Percentiles rank a stretch among this genome's conserved stretches.
These are phyloP conservation scores for Lolium perenne DNA, from an alignment of 176 grass and related monocot genomes.

Conservation along the genomic window DNA sequence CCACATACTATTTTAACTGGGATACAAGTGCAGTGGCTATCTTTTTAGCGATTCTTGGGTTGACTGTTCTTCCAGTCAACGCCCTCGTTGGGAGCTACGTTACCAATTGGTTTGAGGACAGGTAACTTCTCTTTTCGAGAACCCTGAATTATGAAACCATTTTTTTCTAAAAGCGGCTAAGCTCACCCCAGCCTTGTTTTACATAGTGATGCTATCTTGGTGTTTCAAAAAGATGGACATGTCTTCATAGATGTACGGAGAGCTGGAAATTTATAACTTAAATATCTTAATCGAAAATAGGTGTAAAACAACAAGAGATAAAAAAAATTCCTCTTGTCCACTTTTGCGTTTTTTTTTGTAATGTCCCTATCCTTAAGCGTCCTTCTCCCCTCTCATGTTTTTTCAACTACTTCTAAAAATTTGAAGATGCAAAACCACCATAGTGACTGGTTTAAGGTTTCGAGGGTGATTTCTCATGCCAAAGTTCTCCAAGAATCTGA, in stretches of 20 bases:
- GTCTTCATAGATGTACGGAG: neutral
- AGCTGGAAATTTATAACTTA: neutral
- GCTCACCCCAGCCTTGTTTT: neutral
- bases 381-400: too few relatives aligned
- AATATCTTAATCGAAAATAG: neutral
- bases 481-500: too few relatives aligned
- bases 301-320: neutral
- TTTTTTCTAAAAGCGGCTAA: neutral
- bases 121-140: conserved; percentile 48
- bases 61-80: conserved; percentile 94
- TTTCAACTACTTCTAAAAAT: neutral
- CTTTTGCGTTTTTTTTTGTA: too few relatives aligned
- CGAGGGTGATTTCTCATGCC: too few relatives aligned
- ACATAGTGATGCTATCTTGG: neutral
- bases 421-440: too few relatives aligned
- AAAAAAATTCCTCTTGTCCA: too few relatives aligned
- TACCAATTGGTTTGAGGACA: conserved; percentile 95
- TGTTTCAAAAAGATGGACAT: neutral
- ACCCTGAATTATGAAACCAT: neutral
- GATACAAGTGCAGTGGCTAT: conserved; percentile 81
- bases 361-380: too few relatives aligned
- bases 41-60: conserved; percentile 82
- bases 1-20: conserved; percentile 89
- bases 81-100: conserved; percentile 88
- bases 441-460: too few relatives aligned